A percentile compares a stretch with the other conserved stretches of the same genome.
These are phyloP conservation scores for Fusarium sp. DNA, from an alignment of 2,329 filamentous ascomycete genomes.

Conservation along the genomic window DNA sequence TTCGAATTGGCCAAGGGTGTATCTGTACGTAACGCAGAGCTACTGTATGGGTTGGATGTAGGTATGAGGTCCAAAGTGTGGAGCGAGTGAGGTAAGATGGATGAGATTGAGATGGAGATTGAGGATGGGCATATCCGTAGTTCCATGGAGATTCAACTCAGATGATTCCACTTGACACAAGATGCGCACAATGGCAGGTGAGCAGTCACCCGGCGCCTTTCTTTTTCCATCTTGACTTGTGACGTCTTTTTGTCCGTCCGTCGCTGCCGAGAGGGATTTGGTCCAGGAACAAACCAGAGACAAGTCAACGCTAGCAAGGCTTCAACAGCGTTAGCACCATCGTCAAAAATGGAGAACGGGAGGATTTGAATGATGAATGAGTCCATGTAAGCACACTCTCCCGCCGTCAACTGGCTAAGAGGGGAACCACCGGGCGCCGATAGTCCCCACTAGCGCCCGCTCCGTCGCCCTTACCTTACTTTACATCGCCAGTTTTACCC, in stretches of 20 bases:
- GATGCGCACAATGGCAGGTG: conserved; percentile 28
- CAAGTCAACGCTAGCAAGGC: conserved; percentile 15
- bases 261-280: conserved; percentile 17
- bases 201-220: conserved; percentile 23
- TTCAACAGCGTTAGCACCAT: conserved; percentile 4
- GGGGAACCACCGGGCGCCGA: neutral
- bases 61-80: conserved; percentile 13
- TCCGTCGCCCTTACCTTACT: neutral
- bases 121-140: neutral
- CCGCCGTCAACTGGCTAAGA: conserved; percentile 27
- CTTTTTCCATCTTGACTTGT: conserved; percentile 1
- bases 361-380: neutral
- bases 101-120: conserved; percentile 5
- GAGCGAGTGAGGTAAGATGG: conserved; percentile 23
- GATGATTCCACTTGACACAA: conserved; percentile 1
- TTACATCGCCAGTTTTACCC: neutral
- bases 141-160: conserved; percentile 10
- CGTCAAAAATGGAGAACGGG: conserved; percentile 9
- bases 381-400: conserved; percentile 14
- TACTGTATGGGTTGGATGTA: neutral
- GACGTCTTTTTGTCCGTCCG: neutral
- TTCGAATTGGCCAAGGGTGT: conserved; percentile 19
- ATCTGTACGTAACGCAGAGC: conserved; percentile 9
- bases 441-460: conserved; percentile 9
- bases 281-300: conserved; percentile 16